Evolutionary conservation across 106 monocot species (phyloP).

Genomic region (Amphibolis antarctica): DNA sequence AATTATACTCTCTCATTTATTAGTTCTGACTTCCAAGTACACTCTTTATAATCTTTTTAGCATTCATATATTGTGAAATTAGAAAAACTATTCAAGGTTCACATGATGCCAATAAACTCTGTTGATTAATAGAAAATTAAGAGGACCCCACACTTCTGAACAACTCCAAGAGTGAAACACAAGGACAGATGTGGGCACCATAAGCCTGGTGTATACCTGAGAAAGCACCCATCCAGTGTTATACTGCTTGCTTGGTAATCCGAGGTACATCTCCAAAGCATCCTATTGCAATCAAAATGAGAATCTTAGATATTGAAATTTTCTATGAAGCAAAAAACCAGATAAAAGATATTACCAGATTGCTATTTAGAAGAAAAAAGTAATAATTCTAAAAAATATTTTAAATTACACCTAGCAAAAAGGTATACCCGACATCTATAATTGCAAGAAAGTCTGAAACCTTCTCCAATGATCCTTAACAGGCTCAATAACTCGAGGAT

Average conservation of each 20-base stretch:
- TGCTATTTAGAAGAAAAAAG: not conserved
- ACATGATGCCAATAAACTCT: not conserved
- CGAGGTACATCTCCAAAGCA: slow-evolving; percentile 75
- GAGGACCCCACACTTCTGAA: too few species aligned
- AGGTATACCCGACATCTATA: slow-evolving; percentile 67
- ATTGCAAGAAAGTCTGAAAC: slow-evolving; percentile 68
- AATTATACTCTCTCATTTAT: too few species aligned
- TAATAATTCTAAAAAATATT: not conserved
- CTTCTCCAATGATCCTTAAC: slow-evolving; percentile 74
- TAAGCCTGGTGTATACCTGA: slow-evolving; percentile 60
- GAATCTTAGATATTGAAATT: not conserved
- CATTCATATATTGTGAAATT: not conserved
- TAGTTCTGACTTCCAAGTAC: too few species aligned
- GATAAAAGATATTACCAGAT: too few species aligned
- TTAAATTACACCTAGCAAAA: not conserved
- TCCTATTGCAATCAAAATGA: slow-evolving; percentile 43
- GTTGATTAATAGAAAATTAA: not conserved
- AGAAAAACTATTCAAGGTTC: not conserved
- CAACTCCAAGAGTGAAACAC: not conserved
- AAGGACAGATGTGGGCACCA: slow-evolving; percentile 1
- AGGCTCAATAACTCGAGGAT: slow-evolving; percentile 58
- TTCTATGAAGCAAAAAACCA: not conserved
- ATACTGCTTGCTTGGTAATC: slow-evolving; percentile 72
- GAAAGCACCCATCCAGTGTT: slow-evolving; percentile 94
- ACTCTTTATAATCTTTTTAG: not conserved